Conservation (phyloP, 768 basidiomycete genomes). For the Rhodotorula sphaerocarpa region DNA sequence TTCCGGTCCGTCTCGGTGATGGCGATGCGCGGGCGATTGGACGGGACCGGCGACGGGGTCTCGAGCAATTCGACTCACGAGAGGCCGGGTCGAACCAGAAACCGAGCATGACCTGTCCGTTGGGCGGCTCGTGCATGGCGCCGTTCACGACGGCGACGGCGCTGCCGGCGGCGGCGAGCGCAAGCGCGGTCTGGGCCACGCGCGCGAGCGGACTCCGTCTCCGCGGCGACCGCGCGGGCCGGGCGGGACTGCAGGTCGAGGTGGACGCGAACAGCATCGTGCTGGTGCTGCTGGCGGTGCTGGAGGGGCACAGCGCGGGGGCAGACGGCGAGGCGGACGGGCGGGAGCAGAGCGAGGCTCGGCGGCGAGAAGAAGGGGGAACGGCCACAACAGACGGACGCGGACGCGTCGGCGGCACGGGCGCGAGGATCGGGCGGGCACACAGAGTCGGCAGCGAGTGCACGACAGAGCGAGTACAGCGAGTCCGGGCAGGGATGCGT, state of each 20-base stretch:
- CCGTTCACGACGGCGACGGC: neutral
- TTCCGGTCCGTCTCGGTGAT: no score
- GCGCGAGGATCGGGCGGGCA: no score
- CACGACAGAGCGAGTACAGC: no score
- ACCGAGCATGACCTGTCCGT: constrained; percentile 36
- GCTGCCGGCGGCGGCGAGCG: neutral
- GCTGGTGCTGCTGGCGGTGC: no score
- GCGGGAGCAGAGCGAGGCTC: no score
- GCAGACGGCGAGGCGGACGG: neutral
- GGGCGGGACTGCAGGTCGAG: neutral
- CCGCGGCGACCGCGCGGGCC: neutral
- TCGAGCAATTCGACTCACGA: constrained; percentile 12
- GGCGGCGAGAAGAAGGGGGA: no score
- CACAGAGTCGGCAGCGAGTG: no score
- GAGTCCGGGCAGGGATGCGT: no score
- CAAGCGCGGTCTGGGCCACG: neutral
- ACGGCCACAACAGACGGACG: no score
- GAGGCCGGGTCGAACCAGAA: constrained; percentile 37
- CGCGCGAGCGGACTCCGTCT: neutral
- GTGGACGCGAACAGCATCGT: neutral
- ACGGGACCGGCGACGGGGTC: no score
- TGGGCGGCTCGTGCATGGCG: constrained; percentile 31
- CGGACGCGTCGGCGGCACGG: no score
- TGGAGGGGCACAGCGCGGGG: neutral
- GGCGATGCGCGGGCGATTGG: no score